These are phyloP conservation scores for Trypanosoma lewisi DNA, from an alignment of 208 protist species.

Conservation along the genomic window DNA sequence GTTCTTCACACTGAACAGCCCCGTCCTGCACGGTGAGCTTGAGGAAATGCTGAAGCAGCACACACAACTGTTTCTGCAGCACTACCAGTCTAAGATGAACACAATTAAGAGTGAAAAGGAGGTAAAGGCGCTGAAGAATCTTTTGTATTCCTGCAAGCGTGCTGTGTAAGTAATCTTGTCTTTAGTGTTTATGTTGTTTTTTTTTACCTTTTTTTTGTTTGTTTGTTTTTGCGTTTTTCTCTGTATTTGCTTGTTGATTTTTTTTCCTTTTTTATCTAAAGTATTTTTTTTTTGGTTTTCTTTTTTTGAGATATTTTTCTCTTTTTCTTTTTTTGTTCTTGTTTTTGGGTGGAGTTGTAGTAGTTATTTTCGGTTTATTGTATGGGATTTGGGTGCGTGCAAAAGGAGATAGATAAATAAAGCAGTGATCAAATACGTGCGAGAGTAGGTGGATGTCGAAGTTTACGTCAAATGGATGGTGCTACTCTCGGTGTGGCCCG, in stretches of 20 bases:
- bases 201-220: conserved; percentile 18
- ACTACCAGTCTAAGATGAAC: conserved; percentile 90
- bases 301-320: too few relatives aligned
- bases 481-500: conserved; percentile 63
- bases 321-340: too few relatives aligned
- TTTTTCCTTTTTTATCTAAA: too few relatives aligned
- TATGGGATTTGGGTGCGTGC: too few relatives aligned
- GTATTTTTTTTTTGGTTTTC: too few relatives aligned
- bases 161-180: too few relatives aligned
- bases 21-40: conserved; percentile 69
- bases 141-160: conserved; percentile 89
- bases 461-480: conserved; percentile 58
- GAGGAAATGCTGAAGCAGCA: conserved; percentile 85
- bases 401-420: too few relatives aligned
- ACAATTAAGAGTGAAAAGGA: conserved; percentile 87
- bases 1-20: conserved; percentile 80
- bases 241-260: too few relatives aligned
- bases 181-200: conserved; percentile 52
- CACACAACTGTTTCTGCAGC: conserved; percentile 79
- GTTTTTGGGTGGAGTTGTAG: too few relatives aligned
- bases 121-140: conserved; percentile 84
- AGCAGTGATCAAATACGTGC: too few relatives aligned
- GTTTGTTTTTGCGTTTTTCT: neutral
- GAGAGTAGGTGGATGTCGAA: conserved; percentile 54
- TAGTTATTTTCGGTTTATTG: too few relatives aligned